Evolutionary conservation across 2,329 filamentous ascomycete genomes (phyloP).

Genomic region (Aspergillus caelatus): DNA sequence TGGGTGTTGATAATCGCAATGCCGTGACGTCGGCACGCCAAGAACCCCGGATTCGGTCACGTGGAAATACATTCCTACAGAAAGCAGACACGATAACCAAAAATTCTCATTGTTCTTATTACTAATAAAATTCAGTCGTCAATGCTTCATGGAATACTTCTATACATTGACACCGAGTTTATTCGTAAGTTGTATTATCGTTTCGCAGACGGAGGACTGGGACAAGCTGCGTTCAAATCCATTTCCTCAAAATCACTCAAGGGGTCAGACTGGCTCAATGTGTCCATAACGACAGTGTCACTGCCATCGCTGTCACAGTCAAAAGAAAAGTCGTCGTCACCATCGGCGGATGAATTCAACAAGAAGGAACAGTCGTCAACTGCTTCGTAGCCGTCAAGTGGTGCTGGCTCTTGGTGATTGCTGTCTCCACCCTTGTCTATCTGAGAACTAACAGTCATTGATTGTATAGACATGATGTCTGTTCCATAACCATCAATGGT

Average conservation of each 20-base stretch:
- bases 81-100: background rate
- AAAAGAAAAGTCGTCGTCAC: constrained; percentile 18
- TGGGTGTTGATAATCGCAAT: background rate
- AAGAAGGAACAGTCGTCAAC: constrained; percentile 5
- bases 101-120: background rate
- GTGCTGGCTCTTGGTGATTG: background rate
- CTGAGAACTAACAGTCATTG: constrained; percentile 2
- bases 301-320: constrained; percentile 25
- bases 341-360: constrained; percentile 8
- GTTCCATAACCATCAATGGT: constrained; percentile 36
- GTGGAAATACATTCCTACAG: constrained; percentile 10
- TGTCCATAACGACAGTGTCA: constrained; percentile 22
- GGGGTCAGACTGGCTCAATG: constrained; percentile 9
- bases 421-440: background rate
- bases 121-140: background rate
- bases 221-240: background rate
- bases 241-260: constrained; percentile 20
- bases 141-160: background rate
- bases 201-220: background rate
- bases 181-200: background rate
- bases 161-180: background rate
- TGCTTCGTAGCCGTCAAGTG: background rate
- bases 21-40: constrained; percentile 28
- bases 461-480: constrained; percentile 29
- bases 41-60: constrained; percentile 20